Evolutionary conservation across 371 early-diverging fungal genomes (phyloP), one percentile per base, ranked within the genome.

Genomic region (Zychaea mexicana): DNA sequence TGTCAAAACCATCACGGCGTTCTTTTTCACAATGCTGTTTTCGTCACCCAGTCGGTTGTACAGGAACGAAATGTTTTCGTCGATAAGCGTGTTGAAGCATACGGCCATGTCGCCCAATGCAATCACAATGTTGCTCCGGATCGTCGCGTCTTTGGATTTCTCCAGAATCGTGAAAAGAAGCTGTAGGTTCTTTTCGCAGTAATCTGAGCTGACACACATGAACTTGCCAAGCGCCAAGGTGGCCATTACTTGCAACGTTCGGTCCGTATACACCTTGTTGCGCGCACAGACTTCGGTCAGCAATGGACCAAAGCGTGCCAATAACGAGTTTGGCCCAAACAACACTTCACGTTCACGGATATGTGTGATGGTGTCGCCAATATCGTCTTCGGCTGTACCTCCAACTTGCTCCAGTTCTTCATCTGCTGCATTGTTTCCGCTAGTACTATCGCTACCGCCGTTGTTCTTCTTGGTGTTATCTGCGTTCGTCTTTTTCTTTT

Each of bases 21-120:
- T 98, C 78, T 95, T 96, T 72, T 94, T 93, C 49, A 97, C 96
- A 13, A 87, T 64, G 0, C 71, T 74, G 64, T 95, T 92, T 0
- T 82, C 67, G 69, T 97, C 97, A 13, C 83, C 78, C 36, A 98
- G 83, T 3, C 96, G 91, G 31, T 92, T 92, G 73, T 97, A 98
- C 7, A 98, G 83, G 68, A 94, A 94, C 1, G 88, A 78, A 57
- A 97, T 95, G 69, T 96, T 95, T 69, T 95, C 92, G 66, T 96
- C 97, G 67, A 98, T 95, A 31, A 97, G 77, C 24, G 91, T 94
- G 75, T 90, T 95, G 85, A 96, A 98, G 72, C 93, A 94, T 8
- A 96, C 93, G 2, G 96, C 87, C 85, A 98, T 91, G 67, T 98
- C 99, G 58, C 98, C 98, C n/a, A 98, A 78, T 0, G 94, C 96